A percentile compares a stretch with the other conserved stretches of the same genome.
Conservation (phyloP, 352 stramenopile species). For the Pythium brassicae region DNA sequence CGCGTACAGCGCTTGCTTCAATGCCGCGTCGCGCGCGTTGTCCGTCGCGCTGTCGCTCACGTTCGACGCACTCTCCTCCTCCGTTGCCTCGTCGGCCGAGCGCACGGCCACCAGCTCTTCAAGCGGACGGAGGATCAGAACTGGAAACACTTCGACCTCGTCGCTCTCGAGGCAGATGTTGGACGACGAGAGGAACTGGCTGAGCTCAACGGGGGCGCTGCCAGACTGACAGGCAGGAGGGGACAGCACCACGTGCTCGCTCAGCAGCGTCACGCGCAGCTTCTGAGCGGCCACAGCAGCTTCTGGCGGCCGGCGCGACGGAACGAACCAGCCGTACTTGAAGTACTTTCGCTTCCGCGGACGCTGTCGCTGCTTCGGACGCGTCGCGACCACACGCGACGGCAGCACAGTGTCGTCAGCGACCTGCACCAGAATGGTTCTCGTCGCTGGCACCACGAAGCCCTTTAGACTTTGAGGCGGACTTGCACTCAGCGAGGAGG, state of each 20-base stretch:
- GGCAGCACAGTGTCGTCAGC: constrained; percentile 25
- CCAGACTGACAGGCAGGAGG: constrained; percentile 25
- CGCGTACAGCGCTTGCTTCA: constrained; percentile 1
- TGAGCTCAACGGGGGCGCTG: constrained; percentile 20
- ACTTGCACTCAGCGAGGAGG: background rate
- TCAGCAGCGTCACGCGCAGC: constrained; percentile 32
- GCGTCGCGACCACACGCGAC: constrained; percentile 30
- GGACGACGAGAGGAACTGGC: constrained; percentile 39
- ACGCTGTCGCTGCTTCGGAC: constrained; percentile 19
- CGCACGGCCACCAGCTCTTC: constrained; percentile 15
- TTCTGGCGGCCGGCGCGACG: constrained; percentile 5
- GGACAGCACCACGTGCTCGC: constrained; percentile 31
- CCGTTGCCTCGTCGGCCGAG: background rate
- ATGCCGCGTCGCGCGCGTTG: too few species aligned
- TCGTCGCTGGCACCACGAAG: background rate
- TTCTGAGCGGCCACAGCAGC: constrained; percentile 14
- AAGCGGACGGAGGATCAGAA: constrained; percentile 46
- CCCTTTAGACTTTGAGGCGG: too few species aligned
- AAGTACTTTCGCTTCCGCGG: constrained; percentile 20
- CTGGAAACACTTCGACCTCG: constrained; percentile 62
- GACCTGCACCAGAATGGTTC: constrained; percentile 27
- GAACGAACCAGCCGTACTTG: constrained; percentile 17
- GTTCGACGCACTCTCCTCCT: background rate
- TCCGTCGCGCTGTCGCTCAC: background rate
- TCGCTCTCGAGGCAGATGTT: constrained; percentile 48